Evolutionary conservation across 179 eudicot species (phyloP), one percentile per base, ranked within the genome.

Genomic region (Pouteria campechiana): DNA sequence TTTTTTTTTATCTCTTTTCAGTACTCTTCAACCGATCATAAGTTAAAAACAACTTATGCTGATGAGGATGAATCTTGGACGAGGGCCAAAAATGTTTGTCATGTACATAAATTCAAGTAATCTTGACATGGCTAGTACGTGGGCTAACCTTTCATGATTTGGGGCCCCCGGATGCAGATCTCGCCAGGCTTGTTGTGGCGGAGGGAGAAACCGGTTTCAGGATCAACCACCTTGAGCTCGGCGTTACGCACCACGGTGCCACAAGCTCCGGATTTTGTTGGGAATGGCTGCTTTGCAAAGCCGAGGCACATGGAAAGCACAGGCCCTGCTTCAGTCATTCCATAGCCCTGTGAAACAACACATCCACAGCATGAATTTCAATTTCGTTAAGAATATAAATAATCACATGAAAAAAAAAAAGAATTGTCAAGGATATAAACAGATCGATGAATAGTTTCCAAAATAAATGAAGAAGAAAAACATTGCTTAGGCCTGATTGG

Each of bases 261-360:
- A 44, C 96, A 87, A 0, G 96, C 83, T 0, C 96, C 96, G 0
- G 96, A 55, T 53, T 87, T 87, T 5, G 76, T 67, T 3, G 70
- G 74, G 16, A 72, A 54, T 1, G 94, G 77, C 25, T 79, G 68
- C 63, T 79, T 83, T 0, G 96, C 94, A 31, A 87, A 87, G 4
- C 61, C 58, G 2, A 77, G 71, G 41, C 77, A 76, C 96, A 87
- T 87, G 16, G 96, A 55, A 22, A 87, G 18, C 13, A 87, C 96
- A 5, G 96, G 96, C 15, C 96, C 96, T 0, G 96, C 94, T 64
- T 87, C 96, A 0, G 96, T 87, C 96, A 87, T 87, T 31, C 96
- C 96, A 46, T 87, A 87, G 0, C 96, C 96, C 96, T 86, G 52
- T 41, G 48, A 17, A 17, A 18, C 3, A n/a, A n/a, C n/a, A n/a